Evolutionary conservation across 768 basidiomycete genomes (phyloP).

Genomic region (Pulveroboletus sp.): DNA sequence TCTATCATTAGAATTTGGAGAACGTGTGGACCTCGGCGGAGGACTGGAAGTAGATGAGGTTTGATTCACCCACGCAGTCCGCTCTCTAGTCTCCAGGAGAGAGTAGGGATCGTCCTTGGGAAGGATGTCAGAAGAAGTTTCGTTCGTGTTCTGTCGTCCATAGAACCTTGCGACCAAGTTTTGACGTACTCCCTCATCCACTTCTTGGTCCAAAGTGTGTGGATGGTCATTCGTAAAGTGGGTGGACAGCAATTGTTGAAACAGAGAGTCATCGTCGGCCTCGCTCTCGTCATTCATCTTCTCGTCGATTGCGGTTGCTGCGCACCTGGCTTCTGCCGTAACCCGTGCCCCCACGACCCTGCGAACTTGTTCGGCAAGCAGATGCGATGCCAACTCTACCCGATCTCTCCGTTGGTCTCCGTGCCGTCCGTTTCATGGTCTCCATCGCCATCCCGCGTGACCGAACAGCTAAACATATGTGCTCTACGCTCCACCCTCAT

Average conservation of each 20-base stretch:
- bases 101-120: constrained; percentile 16
- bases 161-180: constrained; percentile 22
- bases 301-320: constrained; percentile 61
- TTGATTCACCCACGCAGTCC: constrained; percentile 12
- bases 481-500: constrained; percentile 42
- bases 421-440: constrained; percentile 46
- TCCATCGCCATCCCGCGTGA: constrained; percentile 50
- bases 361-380: constrained; percentile 53
- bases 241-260: constrained; percentile 35
- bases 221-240: constrained; percentile 45
- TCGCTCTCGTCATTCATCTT: constrained; percentile 80
- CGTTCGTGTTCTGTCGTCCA: constrained; percentile 16
- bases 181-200: constrained; percentile 29
- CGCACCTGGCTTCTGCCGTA: constrained; percentile 26
- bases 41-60: constrained; percentile 12
- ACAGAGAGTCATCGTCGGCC: constrained; percentile 44
- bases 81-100: constrained; percentile 2
- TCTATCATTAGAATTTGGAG: constrained; percentile 11
- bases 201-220: constrained; percentile 44
- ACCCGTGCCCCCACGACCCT: constrained; percentile 47
- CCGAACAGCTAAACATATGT: constrained; percentile 73
- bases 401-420: constrained; percentile 46
- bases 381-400: constrained; percentile 63
- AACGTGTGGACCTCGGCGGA: constrained; percentile 16
- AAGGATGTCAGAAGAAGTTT: constrained; percentile 33